These are phyloP conservation scores for Coniosporium tulheliwenetii DNA, from an alignment of 2,329 filamentous ascomycete species.

Conservation along the genomic window DNA sequence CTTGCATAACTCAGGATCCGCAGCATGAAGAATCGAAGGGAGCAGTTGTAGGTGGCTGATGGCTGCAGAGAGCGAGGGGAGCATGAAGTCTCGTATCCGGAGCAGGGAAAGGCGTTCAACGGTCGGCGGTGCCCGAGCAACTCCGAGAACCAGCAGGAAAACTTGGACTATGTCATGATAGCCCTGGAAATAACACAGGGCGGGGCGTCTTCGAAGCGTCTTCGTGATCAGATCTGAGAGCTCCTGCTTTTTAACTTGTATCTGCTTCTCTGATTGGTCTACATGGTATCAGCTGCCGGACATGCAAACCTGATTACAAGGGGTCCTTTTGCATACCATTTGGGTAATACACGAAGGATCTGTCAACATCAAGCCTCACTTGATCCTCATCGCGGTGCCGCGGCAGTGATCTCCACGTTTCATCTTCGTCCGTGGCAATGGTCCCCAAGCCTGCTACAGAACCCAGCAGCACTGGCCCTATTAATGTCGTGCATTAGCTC, in stretches of 20 bases:
- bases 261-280: conserved; percentile 55
- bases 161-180: conserved; percentile 99
- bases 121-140: conserved; percentile 41
- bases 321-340: conserved; percentile 38
- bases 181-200: conserved; percentile 91
- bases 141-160: conserved; percentile 68
- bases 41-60: conserved; percentile 76
- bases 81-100: conserved; percentile 94
- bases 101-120: conserved; percentile 74
- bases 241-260: conserved; percentile 55
- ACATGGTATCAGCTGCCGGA: not conserved
- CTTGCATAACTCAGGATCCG: conserved; percentile 53
- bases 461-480: conserved; percentile 47
- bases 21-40: conserved; percentile 59
- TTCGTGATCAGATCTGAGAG: conserved; percentile 68
- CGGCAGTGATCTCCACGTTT: conserved; percentile 46
- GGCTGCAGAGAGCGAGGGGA: conserved; percentile 69
- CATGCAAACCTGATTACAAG: conserved; percentile 1
- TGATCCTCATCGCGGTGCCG: conserved; percentile 81
- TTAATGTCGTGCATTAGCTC: not conserved
- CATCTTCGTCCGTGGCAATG: conserved; percentile 5
- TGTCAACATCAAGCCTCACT: conserved; percentile 79
- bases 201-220: conserved; percentile 65
- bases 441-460: conserved; percentile 8
- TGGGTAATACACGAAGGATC: conserved; percentile 96